Evolutionary conservation across 305 asterid species (phyloP).

Genomic region (Fraxinus sp.): DNA sequence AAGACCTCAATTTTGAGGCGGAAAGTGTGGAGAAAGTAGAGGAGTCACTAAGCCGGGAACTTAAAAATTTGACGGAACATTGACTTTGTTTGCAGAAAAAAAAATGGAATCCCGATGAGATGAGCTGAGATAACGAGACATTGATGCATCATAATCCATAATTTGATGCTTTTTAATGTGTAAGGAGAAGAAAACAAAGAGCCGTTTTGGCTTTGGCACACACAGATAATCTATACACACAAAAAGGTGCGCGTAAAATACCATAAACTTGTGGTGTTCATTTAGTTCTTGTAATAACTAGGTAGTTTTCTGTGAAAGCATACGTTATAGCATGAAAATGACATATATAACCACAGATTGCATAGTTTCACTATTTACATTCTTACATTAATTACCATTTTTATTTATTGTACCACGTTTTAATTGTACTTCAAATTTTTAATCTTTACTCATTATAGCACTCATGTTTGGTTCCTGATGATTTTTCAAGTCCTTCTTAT

Average conservation of each 20-base stretch:
- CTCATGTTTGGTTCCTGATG: background rate
- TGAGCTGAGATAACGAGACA: slow-evolving; percentile 35
- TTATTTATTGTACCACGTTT: too few relatives aligned
- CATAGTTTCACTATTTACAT: background rate
- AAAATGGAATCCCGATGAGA: slow-evolving; percentile 31
- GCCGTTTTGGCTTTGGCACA: slow-evolving; percentile 20
- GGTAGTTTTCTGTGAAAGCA: background rate
- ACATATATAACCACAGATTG: background rate
- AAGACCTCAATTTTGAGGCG: slow-evolving; percentile 33
- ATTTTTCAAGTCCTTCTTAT: background rate
- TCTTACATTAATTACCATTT: background rate
- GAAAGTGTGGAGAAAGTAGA: slow-evolving; percentile 11
- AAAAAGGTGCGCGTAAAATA: slow-evolving; percentile 27
- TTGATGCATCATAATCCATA: slow-evolving; percentile 41
- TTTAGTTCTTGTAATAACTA: background rate
- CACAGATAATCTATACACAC: slow-evolving; percentile 21
- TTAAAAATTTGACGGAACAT: slow-evolving; percentile 28
- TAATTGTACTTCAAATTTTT: too few relatives aligned
- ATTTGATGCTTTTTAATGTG: slow-evolving; percentile 18
- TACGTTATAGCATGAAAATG: background rate
- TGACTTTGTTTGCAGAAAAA: slow-evolving; percentile 37
- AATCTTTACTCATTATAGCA: background rate
- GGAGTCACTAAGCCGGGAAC: slow-evolving; percentile 23
- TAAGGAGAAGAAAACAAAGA: slow-evolving; percentile 50
- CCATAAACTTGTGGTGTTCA: slow-evolving; percentile 23